These are phyloP conservation scores for Blumeria graminis DNA, from an alignment of 2,329 filamentous ascomycete species.

Conservation along the genomic window DNA sequence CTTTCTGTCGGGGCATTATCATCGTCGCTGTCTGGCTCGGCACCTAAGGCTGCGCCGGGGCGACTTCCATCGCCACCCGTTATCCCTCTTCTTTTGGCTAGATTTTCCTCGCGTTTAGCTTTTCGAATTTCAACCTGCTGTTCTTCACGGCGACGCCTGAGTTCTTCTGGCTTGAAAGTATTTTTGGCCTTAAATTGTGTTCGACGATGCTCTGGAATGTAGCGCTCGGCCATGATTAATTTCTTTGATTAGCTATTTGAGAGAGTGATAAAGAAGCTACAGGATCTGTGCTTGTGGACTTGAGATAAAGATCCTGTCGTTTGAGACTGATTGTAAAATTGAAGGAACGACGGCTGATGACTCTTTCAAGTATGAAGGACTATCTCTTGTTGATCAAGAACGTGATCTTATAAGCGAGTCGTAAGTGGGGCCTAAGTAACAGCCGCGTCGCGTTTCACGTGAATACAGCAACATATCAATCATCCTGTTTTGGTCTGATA, in stretches of 20 bases:
- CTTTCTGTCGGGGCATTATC: slow-evolving; percentile 84
- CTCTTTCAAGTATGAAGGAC: background rate
- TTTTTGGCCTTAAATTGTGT: slow-evolving; percentile 99
- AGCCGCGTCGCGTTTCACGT: slow-evolving; percentile 6
- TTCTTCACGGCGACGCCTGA: slow-evolving; percentile 92
- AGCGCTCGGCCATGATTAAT: slow-evolving; percentile 70
- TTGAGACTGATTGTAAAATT: too few species aligned
- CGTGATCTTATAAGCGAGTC: slow-evolving; percentile 1
- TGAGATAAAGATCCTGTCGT: too few species aligned
- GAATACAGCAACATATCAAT: background rate
- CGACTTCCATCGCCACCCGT: slow-evolving; percentile 50
- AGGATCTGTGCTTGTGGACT: background rate
- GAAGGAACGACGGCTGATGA: background rate
- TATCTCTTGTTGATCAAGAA: background rate
- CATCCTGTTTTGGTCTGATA: too few species aligned
- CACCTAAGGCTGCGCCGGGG: slow-evolving; percentile 60
- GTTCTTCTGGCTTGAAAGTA: slow-evolving; percentile 96
- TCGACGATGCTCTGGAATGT: slow-evolving; percentile 97
- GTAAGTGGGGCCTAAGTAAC: slow-evolving; percentile 1
- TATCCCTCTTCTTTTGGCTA: slow-evolving; percentile 94
- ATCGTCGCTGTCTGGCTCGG: slow-evolving; percentile 90
- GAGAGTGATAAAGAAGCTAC: background rate
- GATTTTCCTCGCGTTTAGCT: slow-evolving; percentile 94
- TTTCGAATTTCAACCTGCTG: slow-evolving; percentile 98
- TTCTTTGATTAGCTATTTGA: slow-evolving; percentile 4